Evolutionary conservation across 805 yeast species (phyloP).

Genomic region (Myxozyma kluyveri): DNA sequence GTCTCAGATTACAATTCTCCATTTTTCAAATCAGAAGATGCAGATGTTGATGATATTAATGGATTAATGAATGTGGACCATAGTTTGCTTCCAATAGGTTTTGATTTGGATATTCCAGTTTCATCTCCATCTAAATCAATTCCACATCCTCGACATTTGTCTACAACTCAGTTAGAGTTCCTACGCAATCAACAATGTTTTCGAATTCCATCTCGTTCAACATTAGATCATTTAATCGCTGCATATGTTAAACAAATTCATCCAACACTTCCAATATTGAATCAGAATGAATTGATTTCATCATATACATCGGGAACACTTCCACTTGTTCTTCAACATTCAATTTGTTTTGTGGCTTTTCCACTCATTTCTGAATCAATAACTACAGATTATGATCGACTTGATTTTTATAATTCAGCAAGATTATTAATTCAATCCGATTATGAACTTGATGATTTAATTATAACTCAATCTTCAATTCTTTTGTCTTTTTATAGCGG

Average conservation of each 20-base stretch:
- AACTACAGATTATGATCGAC: constrained; percentile 3
- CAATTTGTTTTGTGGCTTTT: constrained; percentile 16
- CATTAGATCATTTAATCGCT: constrained; percentile 10
- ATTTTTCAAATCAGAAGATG: too few species aligned
- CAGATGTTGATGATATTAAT: too few species aligned
- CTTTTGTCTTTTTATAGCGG: constrained; percentile 14
- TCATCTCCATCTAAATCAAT: neutral
- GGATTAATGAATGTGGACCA: too few species aligned
- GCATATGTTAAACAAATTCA: constrained; percentile 24
- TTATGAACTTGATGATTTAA: constrained; percentile 2
- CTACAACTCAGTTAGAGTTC: constrained; percentile 1
- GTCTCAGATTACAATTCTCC: too few species aligned
- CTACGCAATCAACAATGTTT: constrained; percentile 12
- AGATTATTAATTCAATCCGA: constrained; percentile 4
- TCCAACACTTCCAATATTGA: constrained; percentile 21
- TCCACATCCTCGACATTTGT: constrained; percentile 4
- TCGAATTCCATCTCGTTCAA: constrained; percentile 5
- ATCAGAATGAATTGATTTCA: constrained; percentile 3
- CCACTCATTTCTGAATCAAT: constrained; percentile 3
- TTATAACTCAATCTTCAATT: constrained; percentile 2
- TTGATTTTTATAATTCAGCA: constrained; percentile 9
- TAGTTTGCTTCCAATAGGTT: too few species aligned
- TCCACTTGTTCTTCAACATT: constrained; percentile 16
- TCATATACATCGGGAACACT: constrained; percentile 1
- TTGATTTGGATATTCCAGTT: too few species aligned